Evolutionary conservation across 148 eudicot species (phyloP).

Genomic region (Limonium bicolor): DNA sequence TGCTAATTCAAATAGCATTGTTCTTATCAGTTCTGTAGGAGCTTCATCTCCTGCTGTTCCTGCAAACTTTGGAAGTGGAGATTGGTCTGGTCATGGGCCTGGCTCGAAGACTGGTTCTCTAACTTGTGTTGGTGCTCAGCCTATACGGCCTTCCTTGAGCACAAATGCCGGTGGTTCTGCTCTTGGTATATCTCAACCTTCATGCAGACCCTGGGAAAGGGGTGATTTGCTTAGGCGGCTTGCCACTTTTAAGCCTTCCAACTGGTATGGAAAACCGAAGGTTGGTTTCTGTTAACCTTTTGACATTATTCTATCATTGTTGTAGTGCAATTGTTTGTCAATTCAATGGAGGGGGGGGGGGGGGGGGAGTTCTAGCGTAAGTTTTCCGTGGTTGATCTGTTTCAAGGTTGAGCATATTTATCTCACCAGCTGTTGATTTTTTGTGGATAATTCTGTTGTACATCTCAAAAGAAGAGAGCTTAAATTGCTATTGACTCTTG

Average conservation of each 20-base stretch:
- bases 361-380: no score
- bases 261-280: slow-evolving; percentile 94
- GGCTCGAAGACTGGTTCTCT: slow-evolving; percentile 79
- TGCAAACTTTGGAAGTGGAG: slow-evolving; percentile 59
- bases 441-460: no score
- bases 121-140: slow-evolving; percentile 52
- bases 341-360: no score
- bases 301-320: no score
- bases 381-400: no score
- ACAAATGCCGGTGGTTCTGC: slow-evolving; percentile 81
- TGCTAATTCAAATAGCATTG: background rate
- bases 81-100: slow-evolving; percentile 74
- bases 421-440: no score
- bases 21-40: slow-evolving; percentile 67
- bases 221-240: slow-evolving; percentile 92
- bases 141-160: slow-evolving; percentile 52
- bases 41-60: slow-evolving; percentile 85
- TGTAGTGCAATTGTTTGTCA: no score
- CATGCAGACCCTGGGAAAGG: slow-evolving; percentile 99
- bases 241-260: slow-evolving; percentile 76
- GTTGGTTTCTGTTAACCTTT: no score
- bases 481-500: no score
- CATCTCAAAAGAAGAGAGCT: no score
- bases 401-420: no score
- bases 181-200: slow-evolving; percentile 78